A percentile compares a stretch with the other conserved stretches of the same genome.
Conservation (phyloP, 176 grass and related monocot species). For the Alopecurus myosuroides region DNA sequence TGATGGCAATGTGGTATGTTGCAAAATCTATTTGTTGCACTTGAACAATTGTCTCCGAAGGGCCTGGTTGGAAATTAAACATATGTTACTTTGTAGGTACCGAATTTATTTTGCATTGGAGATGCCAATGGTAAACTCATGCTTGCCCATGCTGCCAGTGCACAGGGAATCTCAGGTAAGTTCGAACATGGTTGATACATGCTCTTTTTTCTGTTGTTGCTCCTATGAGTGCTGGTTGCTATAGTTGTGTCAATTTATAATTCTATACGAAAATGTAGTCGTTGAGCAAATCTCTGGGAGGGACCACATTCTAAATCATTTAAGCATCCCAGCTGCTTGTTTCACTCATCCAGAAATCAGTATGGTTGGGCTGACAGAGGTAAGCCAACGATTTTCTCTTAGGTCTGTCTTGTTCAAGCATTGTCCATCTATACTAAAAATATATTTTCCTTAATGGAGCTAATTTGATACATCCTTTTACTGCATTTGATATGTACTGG, state of each 20-base stretch:
- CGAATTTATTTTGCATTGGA: slow-evolving; percentile 94
- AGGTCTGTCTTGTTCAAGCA: slow-evolving; percentile 5
- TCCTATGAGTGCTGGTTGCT: slow-evolving; percentile 11
- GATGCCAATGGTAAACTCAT: slow-evolving; percentile 97
- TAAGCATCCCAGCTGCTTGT: slow-evolving; percentile 92
- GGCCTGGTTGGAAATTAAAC: neutral
- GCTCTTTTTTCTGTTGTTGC: slow-evolving; percentile 15
- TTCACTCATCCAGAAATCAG: slow-evolving; percentile 99
- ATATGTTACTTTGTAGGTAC: slow-evolving; percentile 41
- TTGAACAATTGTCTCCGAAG: neutral
- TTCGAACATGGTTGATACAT: neutral
- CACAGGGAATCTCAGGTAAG: slow-evolving; percentile 91
- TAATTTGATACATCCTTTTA: neutral
- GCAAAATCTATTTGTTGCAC: neutral
- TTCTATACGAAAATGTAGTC: slow-evolving; percentile 48
- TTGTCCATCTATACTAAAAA: neutral
- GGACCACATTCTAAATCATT: slow-evolving; percentile 86
- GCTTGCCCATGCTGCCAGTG: slow-evolving; percentile 99
- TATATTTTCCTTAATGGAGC: neutral
- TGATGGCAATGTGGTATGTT: slow-evolving; percentile 73
- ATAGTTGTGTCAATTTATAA: slow-evolving; percentile 21
- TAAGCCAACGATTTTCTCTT: slow-evolving; percentile 24
- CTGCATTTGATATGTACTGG: neutral
- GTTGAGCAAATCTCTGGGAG: slow-evolving; percentile 77
- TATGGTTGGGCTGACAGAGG: slow-evolving; percentile 98